Conservation (phyloP, 2,329 filamentous ascomycete genomes). For the Cladosporium sp. region DNA sequence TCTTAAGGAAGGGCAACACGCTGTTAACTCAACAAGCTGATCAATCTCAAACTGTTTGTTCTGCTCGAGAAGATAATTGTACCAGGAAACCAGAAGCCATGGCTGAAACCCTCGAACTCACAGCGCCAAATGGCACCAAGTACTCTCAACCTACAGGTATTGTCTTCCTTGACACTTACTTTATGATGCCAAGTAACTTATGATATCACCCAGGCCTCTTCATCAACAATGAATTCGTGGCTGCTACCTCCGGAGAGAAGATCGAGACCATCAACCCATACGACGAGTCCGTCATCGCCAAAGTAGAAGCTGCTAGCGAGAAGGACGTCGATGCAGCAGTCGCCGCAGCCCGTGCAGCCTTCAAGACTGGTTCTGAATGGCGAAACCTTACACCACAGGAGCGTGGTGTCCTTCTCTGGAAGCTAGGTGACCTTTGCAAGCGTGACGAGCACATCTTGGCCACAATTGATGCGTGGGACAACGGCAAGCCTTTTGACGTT, state of each 20-base stretch:
- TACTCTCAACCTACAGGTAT: slow-evolving; percentile 66
- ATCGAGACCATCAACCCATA: slow-evolving; percentile 63
- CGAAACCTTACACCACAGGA: slow-evolving; percentile 56
- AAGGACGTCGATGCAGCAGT: slow-evolving; percentile 72
- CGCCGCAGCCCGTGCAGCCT: slow-evolving; percentile 68
- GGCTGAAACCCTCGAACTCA: slow-evolving; percentile 56
- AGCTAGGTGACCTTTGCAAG: slow-evolving; percentile 49
- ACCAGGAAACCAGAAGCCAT: not conserved
- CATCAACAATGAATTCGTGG: slow-evolving; percentile 22
- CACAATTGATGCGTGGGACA: slow-evolving; percentile 49
- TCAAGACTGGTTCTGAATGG: slow-evolving; percentile 55
- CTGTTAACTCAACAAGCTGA: not conserved
- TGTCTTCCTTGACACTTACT: not conserved
- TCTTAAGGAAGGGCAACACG: not conserved
- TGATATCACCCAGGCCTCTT: slow-evolving; percentile 12
- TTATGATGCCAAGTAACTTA: not conserved
- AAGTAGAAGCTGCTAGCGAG: slow-evolving; percentile 68
- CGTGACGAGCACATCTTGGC: slow-evolving; percentile 47
- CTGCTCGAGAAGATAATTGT: not conserved
- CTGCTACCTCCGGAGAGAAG: slow-evolving; percentile 51
- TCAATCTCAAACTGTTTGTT: not conserved
- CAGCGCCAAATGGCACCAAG: slow-evolving; percentile 72
- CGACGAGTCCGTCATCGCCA: slow-evolving; percentile 42
- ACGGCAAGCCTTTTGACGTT: slow-evolving; percentile 49
- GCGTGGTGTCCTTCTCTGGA: slow-evolving; percentile 49